phyloP scores from a whole-genome alignment of 2,329 filamentous ascomycete species.

The Ascomycota sp. region DNA sequence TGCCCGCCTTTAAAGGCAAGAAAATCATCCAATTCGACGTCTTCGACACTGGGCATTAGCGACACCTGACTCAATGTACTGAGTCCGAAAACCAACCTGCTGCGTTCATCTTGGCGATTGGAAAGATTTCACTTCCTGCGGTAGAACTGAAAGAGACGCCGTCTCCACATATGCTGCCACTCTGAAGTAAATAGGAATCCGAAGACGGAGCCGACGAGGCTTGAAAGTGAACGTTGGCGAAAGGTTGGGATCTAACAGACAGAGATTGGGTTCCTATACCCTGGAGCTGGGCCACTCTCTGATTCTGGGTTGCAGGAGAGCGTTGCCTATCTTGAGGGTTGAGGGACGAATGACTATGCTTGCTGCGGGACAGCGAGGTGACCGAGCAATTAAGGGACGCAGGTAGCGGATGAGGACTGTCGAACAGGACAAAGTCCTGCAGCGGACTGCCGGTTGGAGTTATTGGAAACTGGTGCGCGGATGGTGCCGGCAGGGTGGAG shows the following conservation, averaged over 20 bases:
- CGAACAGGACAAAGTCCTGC: slow-evolving; percentile 67
- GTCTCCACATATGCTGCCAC: slow-evolving; percentile 23
- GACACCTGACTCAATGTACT: background rate
- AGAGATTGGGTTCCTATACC: slow-evolving; percentile 32
- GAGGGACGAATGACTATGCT: slow-evolving; percentile 25
- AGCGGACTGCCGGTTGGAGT: slow-evolving; percentile 26
- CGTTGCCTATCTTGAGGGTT: slow-evolving; percentile 22
- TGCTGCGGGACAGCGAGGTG: slow-evolving; percentile 16
- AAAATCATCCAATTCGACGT: slow-evolving; percentile 38
- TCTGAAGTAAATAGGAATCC: slow-evolving; percentile 29
- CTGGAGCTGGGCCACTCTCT: slow-evolving; percentile 38
- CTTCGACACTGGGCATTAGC: slow-evolving; percentile 18
- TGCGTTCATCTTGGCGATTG: slow-evolving; percentile 22
- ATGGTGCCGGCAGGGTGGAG: slow-evolving; percentile 39
- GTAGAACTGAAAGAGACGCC: slow-evolving; percentile 53
- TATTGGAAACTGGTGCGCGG: slow-evolving; percentile 34
- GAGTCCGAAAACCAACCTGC: slow-evolving; percentile 12
- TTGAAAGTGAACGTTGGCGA: slow-evolving; percentile 41
- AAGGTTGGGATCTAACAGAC: slow-evolving; percentile 36
- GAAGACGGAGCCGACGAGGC: slow-evolving; percentile 45
- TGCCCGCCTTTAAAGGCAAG: slow-evolving; percentile 32
- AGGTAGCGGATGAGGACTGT: slow-evolving; percentile 21
- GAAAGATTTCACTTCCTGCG: slow-evolving; percentile 26
- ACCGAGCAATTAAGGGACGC: slow-evolving; percentile 16
- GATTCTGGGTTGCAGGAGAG: slow-evolving; percentile 26